phyloP scores from a whole-genome alignment of 2,329 filamentous ascomycete genomes.

The Ceratocystis alfenasii region DNA sequence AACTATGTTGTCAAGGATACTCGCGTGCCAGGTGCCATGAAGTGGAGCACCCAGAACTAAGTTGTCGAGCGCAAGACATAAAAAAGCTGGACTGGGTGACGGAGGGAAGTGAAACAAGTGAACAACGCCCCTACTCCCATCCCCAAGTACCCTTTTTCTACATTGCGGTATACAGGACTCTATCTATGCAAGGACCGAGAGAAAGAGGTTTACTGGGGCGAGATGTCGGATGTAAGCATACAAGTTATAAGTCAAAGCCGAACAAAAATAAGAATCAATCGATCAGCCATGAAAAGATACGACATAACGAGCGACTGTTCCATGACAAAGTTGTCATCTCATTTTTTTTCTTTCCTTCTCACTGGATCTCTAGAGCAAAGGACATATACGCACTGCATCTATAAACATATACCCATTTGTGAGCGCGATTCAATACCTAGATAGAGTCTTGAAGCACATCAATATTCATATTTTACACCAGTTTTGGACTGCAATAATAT shows the following conservation, averaged over 20 bases:
- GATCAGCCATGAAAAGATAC: not conserved
- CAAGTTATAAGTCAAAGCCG: not conserved
- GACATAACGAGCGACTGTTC: not conserved
- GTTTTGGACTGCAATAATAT: not conserved
- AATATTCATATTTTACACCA: not conserved
- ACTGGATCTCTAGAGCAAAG: not conserved
- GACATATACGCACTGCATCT: not conserved
- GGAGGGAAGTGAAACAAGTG: too few species aligned
- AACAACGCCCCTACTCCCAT: too few species aligned
- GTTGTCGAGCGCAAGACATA: not conserved
- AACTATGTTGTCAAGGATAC: conserved; percentile 34
- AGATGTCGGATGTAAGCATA: not conserved
- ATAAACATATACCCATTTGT: conserved; percentile 11
- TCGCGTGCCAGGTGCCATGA: conserved; percentile 22
- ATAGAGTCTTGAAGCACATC: not conserved
- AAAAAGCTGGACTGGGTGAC: not conserved
- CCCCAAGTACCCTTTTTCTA: not conserved
- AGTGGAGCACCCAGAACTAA: conserved; percentile 21
- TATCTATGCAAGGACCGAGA: not conserved
- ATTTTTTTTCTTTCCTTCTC: not conserved
- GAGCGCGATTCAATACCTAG: not conserved
- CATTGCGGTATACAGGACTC: not conserved
- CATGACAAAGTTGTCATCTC: not conserved
- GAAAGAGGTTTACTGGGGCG: not conserved
- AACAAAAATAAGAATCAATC: not conserved